Evolutionary conservation across 140 eudicot genomes (phyloP).

Genomic region (Cichorium intybus): DNA sequence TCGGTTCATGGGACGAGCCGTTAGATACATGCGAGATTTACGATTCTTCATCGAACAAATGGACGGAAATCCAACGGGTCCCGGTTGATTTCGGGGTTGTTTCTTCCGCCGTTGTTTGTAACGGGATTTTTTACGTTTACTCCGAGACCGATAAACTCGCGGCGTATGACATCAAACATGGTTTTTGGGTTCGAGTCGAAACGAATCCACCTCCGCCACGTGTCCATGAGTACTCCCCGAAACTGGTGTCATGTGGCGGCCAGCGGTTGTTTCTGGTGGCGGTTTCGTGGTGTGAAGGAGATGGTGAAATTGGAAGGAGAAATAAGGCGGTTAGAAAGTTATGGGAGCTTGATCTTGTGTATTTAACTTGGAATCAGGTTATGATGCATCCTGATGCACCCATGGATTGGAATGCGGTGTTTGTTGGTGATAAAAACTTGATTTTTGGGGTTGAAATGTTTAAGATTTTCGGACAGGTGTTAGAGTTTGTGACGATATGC

Average conservation of each 20-base stretch:
- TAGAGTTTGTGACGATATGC: constrained; percentile 75
- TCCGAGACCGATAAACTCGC: constrained; percentile 62
- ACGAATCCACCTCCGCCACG: constrained; percentile 57
- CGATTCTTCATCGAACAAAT: constrained; percentile 62
- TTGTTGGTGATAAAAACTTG: constrained; percentile 55
- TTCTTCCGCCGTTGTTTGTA: constrained; percentile 68
- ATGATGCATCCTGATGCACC: constrained; percentile 89
- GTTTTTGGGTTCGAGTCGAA: constrained; percentile 59
- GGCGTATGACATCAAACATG: constrained; percentile 55
- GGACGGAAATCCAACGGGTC: constrained; percentile 67
- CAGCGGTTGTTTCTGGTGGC: constrained; percentile 65
- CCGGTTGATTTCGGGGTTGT: constrained; percentile 71
- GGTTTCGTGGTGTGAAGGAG: constrained; percentile 96
- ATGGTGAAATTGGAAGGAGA: constrained; percentile 87
- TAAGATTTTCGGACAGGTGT: constrained; percentile 84
- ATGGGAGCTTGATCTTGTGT: constrained; percentile 75
- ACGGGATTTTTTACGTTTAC: constrained; percentile 52
- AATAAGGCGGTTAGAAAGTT: constrained; percentile 86
- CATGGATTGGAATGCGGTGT: constrained; percentile 90
- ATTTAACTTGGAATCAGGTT: constrained; percentile 50
- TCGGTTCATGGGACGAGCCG: constrained; percentile 81
- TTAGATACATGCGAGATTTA: constrained; percentile 74
- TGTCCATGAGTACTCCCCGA: constrained; percentile 73
- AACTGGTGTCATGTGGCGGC: constrained; percentile 48
- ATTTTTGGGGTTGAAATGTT: constrained; percentile 92